A percentile compares a stretch with the other conserved stretches of the same genome.
Evolutionary conservation across 129 eudicot genomes (phyloP).

Genomic region (Mikania micrantha): DNA sequence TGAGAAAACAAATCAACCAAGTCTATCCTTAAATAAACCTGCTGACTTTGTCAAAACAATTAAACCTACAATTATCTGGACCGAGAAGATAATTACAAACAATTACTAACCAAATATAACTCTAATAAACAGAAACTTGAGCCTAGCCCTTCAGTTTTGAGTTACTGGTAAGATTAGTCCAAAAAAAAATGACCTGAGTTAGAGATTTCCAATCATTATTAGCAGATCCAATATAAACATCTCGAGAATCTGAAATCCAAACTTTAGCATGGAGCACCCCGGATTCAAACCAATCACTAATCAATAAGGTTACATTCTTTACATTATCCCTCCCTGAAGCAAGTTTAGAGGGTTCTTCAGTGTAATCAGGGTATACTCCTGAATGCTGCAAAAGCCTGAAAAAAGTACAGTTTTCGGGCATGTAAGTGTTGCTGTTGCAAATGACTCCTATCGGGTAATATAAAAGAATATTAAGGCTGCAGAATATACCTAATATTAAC

Average conservation of each 20-base stretch:
- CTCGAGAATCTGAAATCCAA: conserved; percentile 75
- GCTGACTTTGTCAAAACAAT: no score
- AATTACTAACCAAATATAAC: no score
- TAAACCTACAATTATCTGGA: no score
- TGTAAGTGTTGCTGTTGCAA: background rate
- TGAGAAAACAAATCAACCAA: no score
- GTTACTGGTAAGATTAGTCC: no score
- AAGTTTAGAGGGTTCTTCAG: conserved; percentile 60
- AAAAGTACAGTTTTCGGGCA: background rate
- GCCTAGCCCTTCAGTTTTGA: no score
- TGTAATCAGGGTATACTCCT: conserved; percentile 82
- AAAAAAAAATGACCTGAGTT: conserved; percentile 84
- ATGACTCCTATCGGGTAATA: background rate
- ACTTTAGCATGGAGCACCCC: conserved; percentile 87
- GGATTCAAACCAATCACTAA: conserved; percentile 76
- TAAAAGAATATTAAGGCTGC: background rate
- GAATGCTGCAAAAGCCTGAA: conserved; percentile 84
- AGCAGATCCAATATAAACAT: conserved; percentile 89
- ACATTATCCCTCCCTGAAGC: conserved; percentile 85
- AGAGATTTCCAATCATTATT: conserved; percentile 96
- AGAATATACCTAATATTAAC: conserved; percentile 51
- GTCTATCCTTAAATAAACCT: no score
- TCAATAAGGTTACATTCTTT: conserved; percentile 61
- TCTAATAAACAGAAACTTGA: no score
- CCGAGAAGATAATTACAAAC: no score